A percentile compares a stretch with the other conserved stretches of the same genome.
Evolutionary conservation across 2,329 filamentous ascomycete species (phyloP).

Genomic region (Claviceps sp.): DNA sequence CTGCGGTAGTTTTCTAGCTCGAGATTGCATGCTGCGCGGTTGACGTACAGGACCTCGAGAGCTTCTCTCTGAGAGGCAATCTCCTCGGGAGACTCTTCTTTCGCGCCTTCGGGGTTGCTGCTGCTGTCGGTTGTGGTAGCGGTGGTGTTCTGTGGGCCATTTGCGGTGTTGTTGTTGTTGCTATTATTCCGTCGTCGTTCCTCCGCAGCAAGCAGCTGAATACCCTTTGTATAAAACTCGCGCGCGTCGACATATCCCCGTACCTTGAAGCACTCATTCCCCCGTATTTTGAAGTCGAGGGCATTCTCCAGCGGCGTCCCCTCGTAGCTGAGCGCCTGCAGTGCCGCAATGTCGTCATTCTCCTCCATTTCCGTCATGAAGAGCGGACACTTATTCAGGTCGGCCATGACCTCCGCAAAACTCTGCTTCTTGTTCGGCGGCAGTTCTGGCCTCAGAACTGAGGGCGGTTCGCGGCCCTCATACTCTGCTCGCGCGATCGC

Average conservation of each 20-base stretch:
- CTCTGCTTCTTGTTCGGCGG: constrained; percentile 35
- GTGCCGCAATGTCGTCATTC: constrained; percentile 71
- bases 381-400: constrained; percentile 54
- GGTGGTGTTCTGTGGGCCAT: too few relatives aligned
- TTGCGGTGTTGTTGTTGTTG: constrained; percentile 10
- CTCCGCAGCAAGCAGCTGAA: constrained; percentile 55
- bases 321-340: constrained; percentile 85
- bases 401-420: constrained; percentile 40
- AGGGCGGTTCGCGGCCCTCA: too few relatives aligned
- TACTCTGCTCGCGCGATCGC: too few relatives aligned
- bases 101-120: constrained; percentile 12
- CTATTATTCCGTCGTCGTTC: constrained; percentile 36
- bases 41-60: constrained; percentile 68
- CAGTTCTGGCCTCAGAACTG: constrained; percentile 23
- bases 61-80: constrained; percentile 45
- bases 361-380: constrained; percentile 95
- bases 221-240: constrained; percentile 84
- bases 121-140: constrained; percentile 12
- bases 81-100: constrained; percentile 36
- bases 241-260: constrained; percentile 69
- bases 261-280: constrained; percentile 72
- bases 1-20: constrained; percentile 79
- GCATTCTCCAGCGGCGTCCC: constrained; percentile 76
- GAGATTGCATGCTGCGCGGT: constrained; percentile 81
- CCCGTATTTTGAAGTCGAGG: constrained; percentile 75